Base-by-base conservation (phyloP, 495 filamentous ascomycete species). In the Penicillium turbatum region DNA sequence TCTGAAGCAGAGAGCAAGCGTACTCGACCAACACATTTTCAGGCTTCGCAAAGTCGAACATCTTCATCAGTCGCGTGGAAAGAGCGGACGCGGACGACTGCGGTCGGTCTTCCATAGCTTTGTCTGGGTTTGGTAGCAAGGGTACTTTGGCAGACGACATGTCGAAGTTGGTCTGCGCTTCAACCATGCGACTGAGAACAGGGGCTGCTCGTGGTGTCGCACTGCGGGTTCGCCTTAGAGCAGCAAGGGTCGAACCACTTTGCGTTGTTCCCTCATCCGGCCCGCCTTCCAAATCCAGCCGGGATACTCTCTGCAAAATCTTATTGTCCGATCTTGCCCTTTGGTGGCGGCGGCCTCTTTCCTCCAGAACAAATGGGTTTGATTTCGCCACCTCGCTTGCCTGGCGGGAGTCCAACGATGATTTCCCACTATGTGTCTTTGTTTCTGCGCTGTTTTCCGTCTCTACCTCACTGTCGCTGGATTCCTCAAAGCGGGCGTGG, bases 21-120 rank as follows among this genome's bases (percentile, higher is more conserved):
- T 96, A 98, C 73, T 98, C 93, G 83, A 68, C 53, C 60, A 96
- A 82, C 6, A 97, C 89, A 48, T 92, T 87, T 66, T 98, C 93
- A 0, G 88, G 78, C 16, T 76, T 75, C 30, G 90, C 82, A 56
- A 96, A 95, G 31, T 82, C 82, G 67, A 98, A 98, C 56, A 98
- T 96, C 45, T 96, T 84, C 75, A 82, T 89, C 21, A 98, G 66
- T 48, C 85, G 80, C 41, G 79, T 79, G 8, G 86, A 85, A 16
- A 97, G 79, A n/a, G 69, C 55, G 3, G 72, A 65, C 2, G 63
- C 57, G 15, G 65, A 55, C 2, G 62, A 51, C 16, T 64, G 55
- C n/a, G 61, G 56, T 31, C 54, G 56, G 10, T 61, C 56, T 53
- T 63, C 57, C 34, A 61, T 59, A 11, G 54, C 47, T 10, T 55